phyloP scores from a whole-genome alignment of 202 grass and related monocot species.

The Hordeum pubiflorum region DNA sequence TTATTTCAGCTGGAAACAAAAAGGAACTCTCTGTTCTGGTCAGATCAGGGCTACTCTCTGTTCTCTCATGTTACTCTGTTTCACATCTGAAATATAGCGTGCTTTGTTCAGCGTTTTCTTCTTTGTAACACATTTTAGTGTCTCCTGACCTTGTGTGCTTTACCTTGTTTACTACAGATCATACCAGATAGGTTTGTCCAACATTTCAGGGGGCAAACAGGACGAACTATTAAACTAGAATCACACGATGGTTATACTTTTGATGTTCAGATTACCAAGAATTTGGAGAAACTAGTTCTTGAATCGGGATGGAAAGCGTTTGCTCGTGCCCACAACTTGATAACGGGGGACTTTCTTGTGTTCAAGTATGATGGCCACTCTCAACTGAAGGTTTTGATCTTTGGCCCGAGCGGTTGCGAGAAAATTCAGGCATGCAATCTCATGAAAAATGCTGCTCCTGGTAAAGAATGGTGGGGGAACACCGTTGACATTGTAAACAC shows the following conservation, averaged over 20 bases:
- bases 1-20: too few relatives aligned
- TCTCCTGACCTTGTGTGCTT: background rate
- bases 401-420: slow-evolving; percentile 37
- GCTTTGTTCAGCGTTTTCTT: background rate
- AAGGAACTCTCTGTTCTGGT: too few relatives aligned
- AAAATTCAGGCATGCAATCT: background rate
- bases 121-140: background rate
- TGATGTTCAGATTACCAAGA: slow-evolving; percentile 18
- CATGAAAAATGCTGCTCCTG: background rate
- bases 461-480: background rate
- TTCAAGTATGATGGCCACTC: slow-evolving; percentile 39
- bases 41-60: too few relatives aligned
- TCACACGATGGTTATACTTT: background rate
- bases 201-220: background rate
- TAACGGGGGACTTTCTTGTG: slow-evolving; percentile 25
- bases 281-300: background rate
- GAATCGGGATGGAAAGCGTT: slow-evolving; percentile 37
- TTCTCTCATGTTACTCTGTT: too few relatives aligned
- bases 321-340: slow-evolving; percentile 23
- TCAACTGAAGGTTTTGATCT: slow-evolving; percentile 31
- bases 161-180: slow-evolving; percentile 1
- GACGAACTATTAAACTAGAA: background rate
- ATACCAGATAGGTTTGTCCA: slow-evolving; percentile 29
- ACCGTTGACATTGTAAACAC: background rate
- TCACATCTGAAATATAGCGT: too few relatives aligned